Conservation (phyloP, 2,329 filamentous ascomycete genomes). For the Zopfia rhizophila region DNA sequence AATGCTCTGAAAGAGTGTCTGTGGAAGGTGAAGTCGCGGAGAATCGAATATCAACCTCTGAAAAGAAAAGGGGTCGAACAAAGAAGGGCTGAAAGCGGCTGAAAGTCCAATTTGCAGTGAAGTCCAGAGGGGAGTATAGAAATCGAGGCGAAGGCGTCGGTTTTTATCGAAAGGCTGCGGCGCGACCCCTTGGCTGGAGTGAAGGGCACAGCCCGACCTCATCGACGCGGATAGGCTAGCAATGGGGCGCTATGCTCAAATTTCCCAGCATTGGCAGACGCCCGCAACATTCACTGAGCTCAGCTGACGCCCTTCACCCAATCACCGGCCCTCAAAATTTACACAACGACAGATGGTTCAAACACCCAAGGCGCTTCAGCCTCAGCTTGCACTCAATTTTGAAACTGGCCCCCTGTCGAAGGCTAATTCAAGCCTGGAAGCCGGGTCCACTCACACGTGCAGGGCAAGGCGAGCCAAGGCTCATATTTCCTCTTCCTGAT, state of each 20-base stretch:
- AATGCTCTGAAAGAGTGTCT: constrained; percentile 1
- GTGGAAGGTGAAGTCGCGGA: constrained; percentile 9
- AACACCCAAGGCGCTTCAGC: constrained; percentile 19
- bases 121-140: background rate
- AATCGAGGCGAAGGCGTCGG: constrained; percentile 10
- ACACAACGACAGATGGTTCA: constrained; percentile 1
- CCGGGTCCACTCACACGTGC: constrained; percentile 15
- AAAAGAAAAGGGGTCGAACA: constrained; percentile 7
- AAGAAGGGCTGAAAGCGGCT: constrained; percentile 24
- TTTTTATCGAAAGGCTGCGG: constrained; percentile 24
- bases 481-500: constrained; percentile 26
- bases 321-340: constrained; percentile 5
- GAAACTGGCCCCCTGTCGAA: background rate
- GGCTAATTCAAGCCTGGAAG: constrained; percentile 1
- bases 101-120: constrained; percentile 3
- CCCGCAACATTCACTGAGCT: no score
- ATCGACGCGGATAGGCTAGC: constrained; percentile 16
- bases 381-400: constrained; percentile 16
- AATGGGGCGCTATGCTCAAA: background rate
- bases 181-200: constrained; percentile 11
- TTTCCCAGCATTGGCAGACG: constrained; percentile 22
- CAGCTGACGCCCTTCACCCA: constrained; percentile 21
- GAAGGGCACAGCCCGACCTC: constrained; percentile 23
- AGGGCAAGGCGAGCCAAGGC: constrained; percentile 37
- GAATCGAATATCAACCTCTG: constrained; percentile 5